A percentile compares a stretch with the other conserved stretches of the same genome.
Conservation (phyloP, 768 basidiomycete species). For the Collybiopsis luxurians region DNA sequence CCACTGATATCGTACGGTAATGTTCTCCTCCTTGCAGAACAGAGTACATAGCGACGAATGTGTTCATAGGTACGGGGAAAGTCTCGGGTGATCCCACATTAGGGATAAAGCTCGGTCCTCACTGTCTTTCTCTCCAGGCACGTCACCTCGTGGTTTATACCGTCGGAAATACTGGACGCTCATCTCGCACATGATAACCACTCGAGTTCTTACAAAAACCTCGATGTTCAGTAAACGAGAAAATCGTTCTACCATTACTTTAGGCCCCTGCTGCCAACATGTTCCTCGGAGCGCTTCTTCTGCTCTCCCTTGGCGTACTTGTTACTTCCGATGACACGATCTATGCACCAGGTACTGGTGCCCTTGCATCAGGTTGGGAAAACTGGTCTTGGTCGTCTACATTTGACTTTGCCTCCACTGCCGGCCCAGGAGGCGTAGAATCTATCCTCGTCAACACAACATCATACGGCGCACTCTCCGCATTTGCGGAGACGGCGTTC, state of each 20-base stretch:
- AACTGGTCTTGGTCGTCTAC: slow-evolving; percentile 50
- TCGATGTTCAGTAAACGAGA: background rate
- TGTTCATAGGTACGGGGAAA: background rate
- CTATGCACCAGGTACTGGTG: slow-evolving; percentile 32
- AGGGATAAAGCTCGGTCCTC: background rate
- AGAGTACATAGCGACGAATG: background rate
- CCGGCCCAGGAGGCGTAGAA: slow-evolving; percentile 37
- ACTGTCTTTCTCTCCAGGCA: background rate
- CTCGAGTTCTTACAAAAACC: background rate
- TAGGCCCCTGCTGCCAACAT: background rate
- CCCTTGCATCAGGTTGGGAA: slow-evolving; percentile 44
- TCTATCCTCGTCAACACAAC: slow-evolving; percentile 41
- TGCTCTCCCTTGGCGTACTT: slow-evolving; percentile 9
- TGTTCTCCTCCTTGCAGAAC: background rate
- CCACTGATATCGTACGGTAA: background rate
- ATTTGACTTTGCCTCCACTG: slow-evolving; percentile 43
- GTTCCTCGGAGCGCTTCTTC: slow-evolving; percentile 1
- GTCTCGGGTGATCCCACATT: background rate
- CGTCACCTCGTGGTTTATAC: too few species aligned
- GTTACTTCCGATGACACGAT: slow-evolving; percentile 29
- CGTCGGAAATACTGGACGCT: background rate
- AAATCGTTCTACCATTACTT: background rate
- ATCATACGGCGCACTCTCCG: slow-evolving; percentile 43
- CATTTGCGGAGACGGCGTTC: slow-evolving; percentile 42
- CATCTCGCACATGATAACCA: background rate